Evolutionary conservation across 2,329 filamentous ascomycete genomes (phyloP), one percentile per base, ranked within the genome.

Genomic region (Penicillium sp.): DNA sequence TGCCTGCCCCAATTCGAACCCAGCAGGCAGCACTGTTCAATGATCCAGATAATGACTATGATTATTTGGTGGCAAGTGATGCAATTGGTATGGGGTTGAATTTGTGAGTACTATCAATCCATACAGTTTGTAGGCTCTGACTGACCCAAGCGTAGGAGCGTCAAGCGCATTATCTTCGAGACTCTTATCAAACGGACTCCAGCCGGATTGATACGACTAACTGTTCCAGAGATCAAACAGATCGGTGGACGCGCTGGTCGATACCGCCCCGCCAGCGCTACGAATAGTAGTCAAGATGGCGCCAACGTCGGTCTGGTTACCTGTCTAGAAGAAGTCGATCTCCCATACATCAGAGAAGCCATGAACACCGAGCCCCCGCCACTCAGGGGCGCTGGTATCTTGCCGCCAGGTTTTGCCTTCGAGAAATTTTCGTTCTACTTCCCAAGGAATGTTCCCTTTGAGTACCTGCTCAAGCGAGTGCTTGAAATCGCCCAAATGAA

Each of bases 31-130:
- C 87, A 16, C 81, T 98, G 0, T 99, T 99, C 81, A 99, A 99
- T 70, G 91, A 98, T 62, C 93, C 92, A 0, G 77, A 96, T 70
- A 99, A 96, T 71, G 93, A 97, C 58, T 99, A 97, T 71, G 95
- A 99, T 72, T 96, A 88, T 66, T 81, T 99, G 6, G 93, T 95
- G 26, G 95, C 96, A 9, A 97, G 92, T 66, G 92, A 97, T 75
- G 95, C 95, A 47, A 93, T 99, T 61, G 95, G 95, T 37, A 98
- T 99, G 93, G 95, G 96, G 1, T 79, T 99, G 23, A 99, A 99
- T 69, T 77, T 99, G 72, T 92, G 87, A 75, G 81, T 75, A 3
- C n/a, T 49, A 39, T 23, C 53, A 11, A 25, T 19, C 19, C n/a
- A 14, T 10, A 26, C 11, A 42, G 7, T 43, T 3, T 23, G 2